Percentiles rank a stretch among this genome's conserved stretches.
phyloP scores from a whole-genome alignment of 306 rosid genomes.

The Fragaria vesca region DNA sequence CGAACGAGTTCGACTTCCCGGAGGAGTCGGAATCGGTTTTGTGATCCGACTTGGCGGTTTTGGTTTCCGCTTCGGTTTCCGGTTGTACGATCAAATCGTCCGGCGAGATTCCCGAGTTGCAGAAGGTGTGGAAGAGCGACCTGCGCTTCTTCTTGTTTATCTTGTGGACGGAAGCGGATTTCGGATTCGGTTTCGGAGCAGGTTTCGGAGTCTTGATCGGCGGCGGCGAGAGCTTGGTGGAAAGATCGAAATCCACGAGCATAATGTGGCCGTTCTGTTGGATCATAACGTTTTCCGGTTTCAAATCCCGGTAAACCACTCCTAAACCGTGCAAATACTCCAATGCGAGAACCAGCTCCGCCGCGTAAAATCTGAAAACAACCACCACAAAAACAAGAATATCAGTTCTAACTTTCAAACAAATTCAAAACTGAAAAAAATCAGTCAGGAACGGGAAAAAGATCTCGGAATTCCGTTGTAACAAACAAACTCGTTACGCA shows the following conservation, averaged over 20 bases:
- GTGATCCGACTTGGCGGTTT: background rate
- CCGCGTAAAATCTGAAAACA: slow-evolving; percentile 71
- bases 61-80: background rate
- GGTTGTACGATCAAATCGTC: slow-evolving; percentile 17
- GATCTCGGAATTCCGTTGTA: background rate
- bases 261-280: slow-evolving; percentile 87
- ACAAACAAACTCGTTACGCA: background rate
- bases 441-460: background rate
- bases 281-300: slow-evolving; percentile 84
- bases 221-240: slow-evolving; percentile 48
- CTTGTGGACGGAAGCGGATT: background rate
- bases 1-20: slow-evolving; percentile 84
- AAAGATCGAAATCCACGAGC: slow-evolving; percentile 91
- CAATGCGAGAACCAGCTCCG: slow-evolving; percentile 71
- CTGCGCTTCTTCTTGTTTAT: slow-evolving; percentile 23
- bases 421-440: background rate
- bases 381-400: background rate
- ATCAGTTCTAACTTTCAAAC: background rate
- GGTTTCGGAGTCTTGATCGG: slow-evolving; percentile 30
- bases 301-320: slow-evolving; percentile 83
- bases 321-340: slow-evolving; percentile 79
- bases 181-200: background rate
- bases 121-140: slow-evolving; percentile 32
- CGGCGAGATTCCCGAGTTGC: slow-evolving; percentile 33
- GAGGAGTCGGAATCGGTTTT: slow-evolving; percentile 40